Evolutionary conservation across 768 basidiomycete species (phyloP).

Genomic region (Termitomyces sp.): DNA sequence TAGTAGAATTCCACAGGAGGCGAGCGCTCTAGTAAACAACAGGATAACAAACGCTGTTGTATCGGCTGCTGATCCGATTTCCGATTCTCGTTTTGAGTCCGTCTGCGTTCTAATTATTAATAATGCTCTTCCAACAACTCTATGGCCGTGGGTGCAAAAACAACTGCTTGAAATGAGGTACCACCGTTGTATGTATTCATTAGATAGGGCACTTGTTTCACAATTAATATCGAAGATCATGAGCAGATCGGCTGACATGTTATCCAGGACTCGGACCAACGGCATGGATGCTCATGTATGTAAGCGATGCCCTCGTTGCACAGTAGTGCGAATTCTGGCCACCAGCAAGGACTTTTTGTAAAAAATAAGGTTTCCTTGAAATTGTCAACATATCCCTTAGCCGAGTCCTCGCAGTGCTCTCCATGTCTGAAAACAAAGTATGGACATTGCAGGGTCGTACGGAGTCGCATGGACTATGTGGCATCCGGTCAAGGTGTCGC

Average conservation of each 20-base stretch:
- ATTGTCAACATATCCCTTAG: not conserved
- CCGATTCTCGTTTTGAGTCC: not conserved
- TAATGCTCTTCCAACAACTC: not conserved
- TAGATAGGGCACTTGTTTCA: not conserved
- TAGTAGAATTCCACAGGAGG: not conserved
- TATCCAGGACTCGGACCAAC: not conserved
- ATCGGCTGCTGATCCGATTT: not conserved
- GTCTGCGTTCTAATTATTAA: too few relatives aligned
- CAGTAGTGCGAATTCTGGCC: not conserved
- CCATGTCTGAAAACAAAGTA: not conserved
- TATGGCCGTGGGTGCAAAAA: too few relatives aligned
- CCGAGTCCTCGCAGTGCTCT: not conserved
- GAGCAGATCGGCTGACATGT: not conserved
- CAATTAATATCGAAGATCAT: not conserved
- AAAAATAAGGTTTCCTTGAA: too few relatives aligned
- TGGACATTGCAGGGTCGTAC: not conserved
- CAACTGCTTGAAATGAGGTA: not conserved
- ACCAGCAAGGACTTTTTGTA: not conserved
- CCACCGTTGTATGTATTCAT: not conserved
- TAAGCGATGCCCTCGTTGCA: too few relatives aligned
- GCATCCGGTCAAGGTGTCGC: not conserved
- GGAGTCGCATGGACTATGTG: not conserved
- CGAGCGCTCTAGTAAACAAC: not conserved
- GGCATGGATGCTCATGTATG: not conserved
- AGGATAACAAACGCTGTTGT: not conserved